phyloP scores from a whole-genome alignment of 1,284 basidiomycete species.

The Boletellus deceptivus region DNA sequence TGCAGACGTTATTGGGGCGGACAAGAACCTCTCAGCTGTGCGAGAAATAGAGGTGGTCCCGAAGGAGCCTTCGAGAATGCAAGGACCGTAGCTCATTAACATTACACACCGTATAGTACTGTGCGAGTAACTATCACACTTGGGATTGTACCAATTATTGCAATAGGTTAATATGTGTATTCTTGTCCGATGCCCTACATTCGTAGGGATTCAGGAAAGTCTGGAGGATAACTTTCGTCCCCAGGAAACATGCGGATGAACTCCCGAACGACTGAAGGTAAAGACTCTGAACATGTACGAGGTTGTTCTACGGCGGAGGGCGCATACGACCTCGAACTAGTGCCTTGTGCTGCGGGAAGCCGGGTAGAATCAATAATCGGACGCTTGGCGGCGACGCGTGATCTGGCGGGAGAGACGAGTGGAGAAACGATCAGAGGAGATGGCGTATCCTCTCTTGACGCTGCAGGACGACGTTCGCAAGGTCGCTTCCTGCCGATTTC shows the following conservation, averaged over 20 bases:
- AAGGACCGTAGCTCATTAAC: constrained; percentile 1
- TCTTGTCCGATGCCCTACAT: constrained; percentile 16
- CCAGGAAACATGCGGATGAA: constrained; percentile 44
- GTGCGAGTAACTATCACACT: not conserved
- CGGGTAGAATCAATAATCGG: constrained; percentile 1
- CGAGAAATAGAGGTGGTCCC: constrained; percentile 18
- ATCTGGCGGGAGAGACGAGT: constrained; percentile 26
- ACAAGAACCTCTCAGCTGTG: constrained; percentile 19
- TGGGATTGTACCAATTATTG: not conserved
- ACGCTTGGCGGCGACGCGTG: constrained; percentile 7
- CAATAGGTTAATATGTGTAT: constrained; percentile 1
- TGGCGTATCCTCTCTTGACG: not conserved
- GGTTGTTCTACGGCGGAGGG: constrained; percentile 1
- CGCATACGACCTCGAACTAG: not conserved
- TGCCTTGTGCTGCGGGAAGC: constrained; percentile 4
- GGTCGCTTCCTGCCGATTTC: constrained; percentile 16
- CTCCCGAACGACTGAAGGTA: constrained; percentile 33
- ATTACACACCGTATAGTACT: not conserved
- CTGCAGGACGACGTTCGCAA: not conserved
- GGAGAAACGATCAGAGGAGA: constrained; percentile 23
- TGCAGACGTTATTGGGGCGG: constrained; percentile 4
- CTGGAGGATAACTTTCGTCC: constrained; percentile 43
- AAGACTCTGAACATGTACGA: constrained; percentile 10
- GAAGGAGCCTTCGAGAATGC: constrained; percentile 7
- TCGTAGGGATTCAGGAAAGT: constrained; percentile 46